A percentile compares a stretch with the other conserved stretches of the same genome.
These are phyloP conservation scores for Entonaema liquescens DNA, from an alignment of 495 filamentous ascomycete species.

Conservation along the genomic window DNA sequence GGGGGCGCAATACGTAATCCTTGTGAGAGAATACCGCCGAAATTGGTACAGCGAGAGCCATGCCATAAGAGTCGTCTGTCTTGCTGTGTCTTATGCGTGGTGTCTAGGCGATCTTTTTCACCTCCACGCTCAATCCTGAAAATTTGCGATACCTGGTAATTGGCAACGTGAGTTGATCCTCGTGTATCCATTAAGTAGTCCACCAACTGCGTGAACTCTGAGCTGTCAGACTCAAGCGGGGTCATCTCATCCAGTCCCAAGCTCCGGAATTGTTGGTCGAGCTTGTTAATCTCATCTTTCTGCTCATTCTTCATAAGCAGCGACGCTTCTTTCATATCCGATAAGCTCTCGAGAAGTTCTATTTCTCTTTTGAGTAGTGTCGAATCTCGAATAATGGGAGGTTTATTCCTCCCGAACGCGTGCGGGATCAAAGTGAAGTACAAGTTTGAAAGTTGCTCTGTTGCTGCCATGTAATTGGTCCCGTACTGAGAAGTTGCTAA, in stretches of 20 bases:
- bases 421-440: slow-evolving; percentile 89
- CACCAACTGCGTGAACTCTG: slow-evolving; percentile 70
- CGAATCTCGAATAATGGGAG: slow-evolving; percentile 67
- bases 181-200: slow-evolving; percentile 72
- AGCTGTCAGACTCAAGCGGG: slow-evolving; percentile 62
- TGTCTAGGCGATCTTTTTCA: slow-evolving; percentile 72
- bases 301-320: slow-evolving; percentile 75
- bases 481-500: slow-evolving; percentile 60
- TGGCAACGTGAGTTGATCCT: slow-evolving; percentile 65
- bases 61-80: slow-evolving; percentile 86
- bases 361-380: slow-evolving; percentile 74
- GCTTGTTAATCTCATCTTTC: slow-evolving; percentile 61
- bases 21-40: slow-evolving; percentile 82
- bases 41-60: slow-evolving; percentile 80
- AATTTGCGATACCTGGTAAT: slow-evolving; percentile 73
- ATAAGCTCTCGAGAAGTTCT: slow-evolving; percentile 77
- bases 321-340: slow-evolving; percentile 82
- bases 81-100: slow-evolving; percentile 53
- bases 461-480: slow-evolving; percentile 47
- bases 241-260: slow-evolving; percentile 81
- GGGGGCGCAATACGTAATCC: slow-evolving; percentile 88
- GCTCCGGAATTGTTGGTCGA: slow-evolving; percentile 76
- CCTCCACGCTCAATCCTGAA: slow-evolving; percentile 84
- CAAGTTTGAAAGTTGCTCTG: slow-evolving; percentile 70
- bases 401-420: slow-evolving; percentile 75